Evolutionary conservation across 371 early-diverging fungal species (phyloP).

Genomic region (Rhizopus microsporus): DNA sequence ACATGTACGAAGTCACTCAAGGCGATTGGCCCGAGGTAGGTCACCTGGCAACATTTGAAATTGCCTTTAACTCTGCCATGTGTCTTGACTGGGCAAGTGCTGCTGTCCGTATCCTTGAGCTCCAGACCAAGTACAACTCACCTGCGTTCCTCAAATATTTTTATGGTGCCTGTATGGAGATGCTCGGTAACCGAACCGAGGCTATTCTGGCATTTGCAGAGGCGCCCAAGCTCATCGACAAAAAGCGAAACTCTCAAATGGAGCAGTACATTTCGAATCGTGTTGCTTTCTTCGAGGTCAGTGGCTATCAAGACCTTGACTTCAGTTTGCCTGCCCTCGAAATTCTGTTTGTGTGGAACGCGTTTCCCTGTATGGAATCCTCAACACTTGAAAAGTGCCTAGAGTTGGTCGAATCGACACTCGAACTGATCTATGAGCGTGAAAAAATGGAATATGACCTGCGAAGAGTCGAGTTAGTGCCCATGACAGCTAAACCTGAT

Average conservation of each 20-base stretch:
- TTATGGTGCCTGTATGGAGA: constrained; percentile 60
- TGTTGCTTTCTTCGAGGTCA: constrained; percentile 53
- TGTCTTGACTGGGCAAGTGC: constrained; percentile 57
- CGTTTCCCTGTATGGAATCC: constrained; percentile 55
- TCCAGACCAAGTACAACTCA: constrained; percentile 54
- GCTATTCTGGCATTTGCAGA: constrained; percentile 54
- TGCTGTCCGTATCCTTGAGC: constrained; percentile 38
- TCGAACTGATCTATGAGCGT: constrained; percentile 45
- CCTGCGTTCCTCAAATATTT: constrained; percentile 60
- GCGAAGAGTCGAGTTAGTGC: constrained; percentile 44
- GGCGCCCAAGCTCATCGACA: constrained; percentile 49
- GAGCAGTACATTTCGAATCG: constrained; percentile 58
- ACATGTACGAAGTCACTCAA: constrained; percentile 47
- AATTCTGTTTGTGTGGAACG: constrained; percentile 60
- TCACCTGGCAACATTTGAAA: constrained; percentile 57
- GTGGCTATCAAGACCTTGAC: constrained; percentile 59
- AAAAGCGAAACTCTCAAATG: constrained; percentile 54
- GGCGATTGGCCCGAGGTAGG: constrained; percentile 55
- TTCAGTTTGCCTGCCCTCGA: constrained; percentile 58
- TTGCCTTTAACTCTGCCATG: constrained; percentile 61
- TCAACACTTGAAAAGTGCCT: constrained; percentile 39
- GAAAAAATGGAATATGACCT: constrained; percentile 53
- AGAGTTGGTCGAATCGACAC: constrained; percentile 41
- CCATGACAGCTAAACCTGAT: constrained; percentile 39
- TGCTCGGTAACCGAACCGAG: constrained; percentile 50